These are phyloP conservation scores for Alternaria triticina DNA, from an alignment of 2,329 filamentous ascomycete species.

Conservation along the genomic window DNA sequence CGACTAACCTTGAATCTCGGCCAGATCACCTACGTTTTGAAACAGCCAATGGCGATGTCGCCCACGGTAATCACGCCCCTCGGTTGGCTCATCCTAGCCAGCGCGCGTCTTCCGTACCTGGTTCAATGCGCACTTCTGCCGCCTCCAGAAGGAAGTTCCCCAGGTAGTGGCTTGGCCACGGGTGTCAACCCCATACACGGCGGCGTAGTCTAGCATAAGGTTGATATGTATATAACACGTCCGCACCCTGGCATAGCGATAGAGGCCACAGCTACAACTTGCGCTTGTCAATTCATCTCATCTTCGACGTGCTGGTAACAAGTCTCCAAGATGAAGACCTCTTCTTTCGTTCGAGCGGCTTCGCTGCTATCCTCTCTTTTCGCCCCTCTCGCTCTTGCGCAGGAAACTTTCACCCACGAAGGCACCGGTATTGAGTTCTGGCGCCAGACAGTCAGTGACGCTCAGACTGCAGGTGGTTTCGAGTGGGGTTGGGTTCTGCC, in stretches of 20 bases:
- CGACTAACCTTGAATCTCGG: conserved; percentile 31
- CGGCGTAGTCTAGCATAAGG: conserved; percentile 29
- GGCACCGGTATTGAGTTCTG: conserved; percentile 42
- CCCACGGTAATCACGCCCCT: conserved; percentile 36
- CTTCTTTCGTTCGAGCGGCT: conserved; percentile 42
- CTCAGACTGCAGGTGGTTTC: conserved; percentile 42
- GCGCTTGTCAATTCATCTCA: conserved; percentile 26
- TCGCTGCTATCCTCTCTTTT: conserved; percentile 48
- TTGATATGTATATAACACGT: conserved; percentile 38
- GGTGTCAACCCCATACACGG: conserved; percentile 21
- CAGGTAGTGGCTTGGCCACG: conserved; percentile 31
- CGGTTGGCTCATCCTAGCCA: conserved; percentile 17
- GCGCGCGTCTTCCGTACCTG: conserved; percentile 35
- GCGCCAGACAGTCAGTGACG: conserved; percentile 30
- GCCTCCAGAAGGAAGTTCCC: conserved; percentile 18
- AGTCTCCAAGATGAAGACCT: conserved; percentile 43
- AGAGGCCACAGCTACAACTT: conserved; percentile 30
- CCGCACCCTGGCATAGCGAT: conserved; percentile 27
- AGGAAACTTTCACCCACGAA: conserved; percentile 39
- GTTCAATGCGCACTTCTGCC: conserved; percentile 30
- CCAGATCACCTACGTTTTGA: conserved; percentile 21
- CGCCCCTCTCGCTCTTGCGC: conserved; percentile 35
- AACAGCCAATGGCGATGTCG: conserved; percentile 30
- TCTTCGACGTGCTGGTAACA: conserved; percentile 25
- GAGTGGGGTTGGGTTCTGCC: conserved; percentile 47